Base-by-base conservation (phyloP, 176 grass and related monocot species). In the Carex pumila region DNA sequence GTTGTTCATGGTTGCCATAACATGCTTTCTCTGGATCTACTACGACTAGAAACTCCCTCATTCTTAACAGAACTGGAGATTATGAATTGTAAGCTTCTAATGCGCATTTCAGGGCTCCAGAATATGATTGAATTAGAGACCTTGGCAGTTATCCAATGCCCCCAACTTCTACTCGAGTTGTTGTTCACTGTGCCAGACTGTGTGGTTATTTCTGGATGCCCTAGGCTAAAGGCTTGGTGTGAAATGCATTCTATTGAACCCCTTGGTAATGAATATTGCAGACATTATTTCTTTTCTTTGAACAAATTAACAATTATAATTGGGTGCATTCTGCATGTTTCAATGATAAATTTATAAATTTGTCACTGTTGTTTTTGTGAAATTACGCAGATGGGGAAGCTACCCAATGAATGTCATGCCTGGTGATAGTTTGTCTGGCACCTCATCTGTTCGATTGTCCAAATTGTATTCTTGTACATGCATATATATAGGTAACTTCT, bases 151-250 rank as follows among this genome's bases (percentile, higher is more conserved):
- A 5, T 81, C 1, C 61, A 87, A 11, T 90, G 85, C 5, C 64
- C 19, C 61, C 85, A 65, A 14, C 81, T 90, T 2, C 5, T 81
- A 17, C 81, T 90, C 3, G 85, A 81, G 32, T 12, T 14, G 14
- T 56, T 84, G 30, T 63, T 12, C 31, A 21, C 0, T 9, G 18
- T 76, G 77, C 85, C 88, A 0, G 81, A 90, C 45, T 41, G 11
- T 12, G 36, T 74, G 12, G 10, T 57, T 13, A 57, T 90, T 75
- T 84, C 79, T 30, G 81, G 83, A 18, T 90, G 80, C 53, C 85
- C 88, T 4, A 90, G 61, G 60, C 32, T 87, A 57, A 87, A 81
- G 39, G 62, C 37, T 19, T 90, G 89, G 89, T 90, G 85, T 61
- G 29, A n/a, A 61, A 61, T 81, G 34, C 85, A 85, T 58, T 71